Evolutionary conservation across 345 rosid species (phyloP), one percentile per base, ranked within the genome.

Genomic region (Arabidopsis suecica): DNA sequence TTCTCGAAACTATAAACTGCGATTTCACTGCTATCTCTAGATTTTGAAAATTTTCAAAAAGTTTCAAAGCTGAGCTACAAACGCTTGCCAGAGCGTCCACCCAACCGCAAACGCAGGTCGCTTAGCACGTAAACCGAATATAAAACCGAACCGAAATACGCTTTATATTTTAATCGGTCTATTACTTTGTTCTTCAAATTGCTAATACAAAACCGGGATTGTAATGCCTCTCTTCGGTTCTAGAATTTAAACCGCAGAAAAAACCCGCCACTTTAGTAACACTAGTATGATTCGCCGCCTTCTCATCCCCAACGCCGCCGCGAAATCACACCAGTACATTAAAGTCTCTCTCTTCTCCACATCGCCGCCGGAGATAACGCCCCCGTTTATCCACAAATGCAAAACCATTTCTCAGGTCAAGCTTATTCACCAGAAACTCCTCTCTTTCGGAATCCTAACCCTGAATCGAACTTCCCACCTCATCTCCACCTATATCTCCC

Each of bases 401-500:
- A 84, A 80, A 50, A 80, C 86, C 9, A 9, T 83, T n/a, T 18
- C 54, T 62, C 91, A 86, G 53, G 83, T 84, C 62, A 81, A 81
- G 51, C 86, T 88, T 61, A 55, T 86, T 59, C 98, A 93, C 77
- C 89, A 85, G 38, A 93, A 88, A 67, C 77, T 86, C 45, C 76
- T 88, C 44, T 83, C 86, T 16, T 84, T 67, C 34, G 87, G 84
- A 80, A 58, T 59, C 68, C 74, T 87, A 16, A 60, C 79, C 2
- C 23, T 77, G 80, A 74, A 81, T 32, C 75, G 72, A 74, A 78
- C 88, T 45, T 74, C 82, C 74, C 81, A 69, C 80, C 87, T 93
- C 79, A 71, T 93, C 57, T 85, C 88, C 78, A 81, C 93, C 28
- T 93, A 93, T 83, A 73, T 93, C 57, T 81, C 86, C 60, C 83